Percentiles rank a stretch among this genome's conserved stretches.
Evolutionary conservation across 2,329 filamentous ascomycete genomes (phyloP).

Genomic region (Chaetomiaceae sp.): DNA sequence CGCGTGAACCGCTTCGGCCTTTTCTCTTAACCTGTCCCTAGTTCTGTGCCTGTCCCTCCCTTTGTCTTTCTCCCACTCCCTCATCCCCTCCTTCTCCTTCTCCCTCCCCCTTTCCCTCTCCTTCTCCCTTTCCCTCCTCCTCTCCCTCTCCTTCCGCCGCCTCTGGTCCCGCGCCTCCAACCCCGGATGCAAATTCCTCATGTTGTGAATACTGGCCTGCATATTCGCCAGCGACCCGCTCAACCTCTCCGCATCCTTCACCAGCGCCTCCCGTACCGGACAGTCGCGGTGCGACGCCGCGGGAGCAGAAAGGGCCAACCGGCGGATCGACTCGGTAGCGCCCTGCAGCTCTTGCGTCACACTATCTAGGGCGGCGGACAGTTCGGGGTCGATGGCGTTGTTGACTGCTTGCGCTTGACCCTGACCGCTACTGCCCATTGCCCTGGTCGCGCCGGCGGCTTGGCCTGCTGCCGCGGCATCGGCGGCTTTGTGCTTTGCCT

Average conservation of each 20-base stretch:
- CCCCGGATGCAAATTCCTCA: constrained; percentile 23
- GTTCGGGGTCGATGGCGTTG: constrained; percentile 13
- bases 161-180: neutral
- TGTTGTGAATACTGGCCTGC: constrained; percentile 22
- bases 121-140: neutral
- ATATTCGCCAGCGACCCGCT: constrained; percentile 16
- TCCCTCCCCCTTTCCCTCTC: neutral
- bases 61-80: neutral
- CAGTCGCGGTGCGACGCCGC: constrained; percentile 18
- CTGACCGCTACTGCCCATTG: neutral
- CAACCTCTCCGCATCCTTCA: constrained; percentile 19
- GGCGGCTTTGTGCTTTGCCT: constrained; percentile 12
- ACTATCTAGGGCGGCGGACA: constrained; percentile 22
- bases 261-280: constrained; percentile 19
- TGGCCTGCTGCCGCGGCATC: neutral
- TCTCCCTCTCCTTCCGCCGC: neutral
- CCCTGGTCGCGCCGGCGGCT: neutral
- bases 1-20: neutral
- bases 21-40: neutral
- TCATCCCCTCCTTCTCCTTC: neutral
- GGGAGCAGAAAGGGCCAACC: constrained; percentile 10
- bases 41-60: neutral
- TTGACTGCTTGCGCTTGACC: neutral
- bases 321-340: constrained; percentile 16
- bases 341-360: constrained; percentile 21